Percentiles rank a stretch among this genome's conserved stretches.
Conservation (phyloP, 2,329 filamentous ascomycete species). For the Diaporthe sp. region DNA sequence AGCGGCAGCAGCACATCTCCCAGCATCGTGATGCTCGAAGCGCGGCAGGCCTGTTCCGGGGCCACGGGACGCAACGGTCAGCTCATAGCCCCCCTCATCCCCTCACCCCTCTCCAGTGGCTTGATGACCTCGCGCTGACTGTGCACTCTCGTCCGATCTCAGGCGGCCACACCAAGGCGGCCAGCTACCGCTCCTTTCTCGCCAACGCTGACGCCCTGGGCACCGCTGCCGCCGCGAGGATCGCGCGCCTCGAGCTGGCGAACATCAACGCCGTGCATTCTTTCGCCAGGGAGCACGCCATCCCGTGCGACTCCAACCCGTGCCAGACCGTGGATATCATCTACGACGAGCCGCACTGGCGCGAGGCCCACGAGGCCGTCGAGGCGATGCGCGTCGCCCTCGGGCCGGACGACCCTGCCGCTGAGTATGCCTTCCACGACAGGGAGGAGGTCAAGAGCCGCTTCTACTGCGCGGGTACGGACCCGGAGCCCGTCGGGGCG, state of each 20-base stretch:
- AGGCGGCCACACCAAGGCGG: slow-evolving; percentile 59
- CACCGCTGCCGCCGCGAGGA: slow-evolving; percentile 60
- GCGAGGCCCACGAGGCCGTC: slow-evolving; percentile 53
- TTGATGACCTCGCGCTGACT: background rate
- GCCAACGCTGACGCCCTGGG: slow-evolving; percentile 60
- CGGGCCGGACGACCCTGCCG: slow-evolving; percentile 53
- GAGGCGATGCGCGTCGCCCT: slow-evolving; percentile 59
- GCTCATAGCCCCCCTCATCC: slow-evolving; percentile 1
- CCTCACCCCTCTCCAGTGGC: background rate
- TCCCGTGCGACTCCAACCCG: slow-evolving; percentile 62
- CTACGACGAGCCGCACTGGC: slow-evolving; percentile 62
- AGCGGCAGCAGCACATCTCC: slow-evolving; percentile 39
- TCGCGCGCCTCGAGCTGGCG: slow-evolving; percentile 64
- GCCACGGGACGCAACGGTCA: slow-evolving; percentile 71
- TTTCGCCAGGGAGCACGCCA: slow-evolving; percentile 61
- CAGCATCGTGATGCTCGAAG: slow-evolving; percentile 73
- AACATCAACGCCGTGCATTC: slow-evolving; percentile 68
- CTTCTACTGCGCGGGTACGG: slow-evolving; percentile 41
- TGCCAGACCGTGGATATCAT: slow-evolving; percentile 70
- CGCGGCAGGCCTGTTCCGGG: slow-evolving; percentile 74
- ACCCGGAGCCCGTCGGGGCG: slow-evolving; percentile 56
- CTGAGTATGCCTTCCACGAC: slow-evolving; percentile 56
- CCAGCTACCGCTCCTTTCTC: slow-evolving; percentile 62
- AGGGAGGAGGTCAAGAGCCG: slow-evolving; percentile 19
- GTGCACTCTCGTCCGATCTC: background rate